Evolutionary conservation across 2,329 filamentous ascomycete species (phyloP).

Genomic region (Colletotrichum sp.): DNA sequence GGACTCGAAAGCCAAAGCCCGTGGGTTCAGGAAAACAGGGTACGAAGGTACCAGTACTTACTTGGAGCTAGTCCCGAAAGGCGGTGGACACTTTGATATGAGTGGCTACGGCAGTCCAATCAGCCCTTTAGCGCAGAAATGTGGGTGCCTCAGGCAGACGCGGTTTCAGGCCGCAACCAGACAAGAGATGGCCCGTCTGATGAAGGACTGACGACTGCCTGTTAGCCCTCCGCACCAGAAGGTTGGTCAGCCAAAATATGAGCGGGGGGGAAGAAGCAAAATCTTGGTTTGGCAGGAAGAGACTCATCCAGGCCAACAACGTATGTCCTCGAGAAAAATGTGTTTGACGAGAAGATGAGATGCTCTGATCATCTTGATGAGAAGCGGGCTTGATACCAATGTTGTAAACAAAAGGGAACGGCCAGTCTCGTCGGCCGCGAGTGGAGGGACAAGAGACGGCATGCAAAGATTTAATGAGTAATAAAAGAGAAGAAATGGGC

Average conservation of each 20-base stretch:
- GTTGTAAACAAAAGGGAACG: neutral
- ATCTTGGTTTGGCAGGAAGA: neutral
- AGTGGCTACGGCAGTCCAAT: constrained; percentile 19
- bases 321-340: neutral
- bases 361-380: neutral
- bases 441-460: constrained; percentile 19
- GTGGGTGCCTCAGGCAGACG: constrained; percentile 18
- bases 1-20: constrained; percentile 20
- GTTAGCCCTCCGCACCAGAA: constrained; percentile 16
- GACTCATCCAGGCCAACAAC: neutral
- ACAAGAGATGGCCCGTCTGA: constrained; percentile 14
- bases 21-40: constrained; percentile 14
- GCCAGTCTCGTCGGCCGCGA: neutral
- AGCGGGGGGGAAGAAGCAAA: neutral
- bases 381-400: neutral
- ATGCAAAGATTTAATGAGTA: constrained; percentile 22
- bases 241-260: neutral
- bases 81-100: constrained; percentile 23
- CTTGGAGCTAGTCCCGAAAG: constrained; percentile 20
- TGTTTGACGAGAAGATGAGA: neutral
- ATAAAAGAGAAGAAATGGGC: constrained; percentile 21
- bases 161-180: constrained; percentile 24
- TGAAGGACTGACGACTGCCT: constrained; percentile 17
- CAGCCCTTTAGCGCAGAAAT: constrained; percentile 8
- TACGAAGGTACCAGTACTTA: constrained; percentile 24